A percentile compares a stretch with the other conserved stretches of the same genome.
Conservation (phyloP, 345 rosid genomes). For the Brassica carinata region DNA sequence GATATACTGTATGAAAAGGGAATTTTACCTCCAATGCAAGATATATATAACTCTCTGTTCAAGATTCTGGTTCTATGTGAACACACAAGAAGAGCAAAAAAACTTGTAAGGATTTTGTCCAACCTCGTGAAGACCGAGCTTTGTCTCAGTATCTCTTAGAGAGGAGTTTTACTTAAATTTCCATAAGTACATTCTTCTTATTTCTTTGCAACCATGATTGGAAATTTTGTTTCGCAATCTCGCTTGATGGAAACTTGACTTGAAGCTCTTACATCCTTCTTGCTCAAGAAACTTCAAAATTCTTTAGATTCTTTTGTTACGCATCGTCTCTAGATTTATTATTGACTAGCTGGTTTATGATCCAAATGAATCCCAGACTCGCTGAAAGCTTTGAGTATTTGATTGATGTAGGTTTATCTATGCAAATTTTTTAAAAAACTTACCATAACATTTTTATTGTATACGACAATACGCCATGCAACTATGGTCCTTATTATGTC, state of each 20-base stretch:
- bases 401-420: neutral
- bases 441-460: neutral
- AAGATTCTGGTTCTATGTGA: neutral
- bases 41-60: neutral
- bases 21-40: constrained; percentile 11
- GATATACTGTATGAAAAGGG: neutral
- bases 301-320: neutral
- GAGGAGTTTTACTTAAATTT: neutral
- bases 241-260: neutral
- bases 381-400: neutral
- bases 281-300: neutral
- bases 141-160: neutral
- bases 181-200: neutral
- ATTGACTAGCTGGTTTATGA: neutral
- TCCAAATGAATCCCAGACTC: neutral
- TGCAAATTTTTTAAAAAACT: neutral
- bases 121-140: neutral
- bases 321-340: neutral
- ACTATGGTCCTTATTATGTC: neutral
- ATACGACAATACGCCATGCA: neutral
- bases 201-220: neutral
- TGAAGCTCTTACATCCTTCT: neutral
- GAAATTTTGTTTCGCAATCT: neutral
- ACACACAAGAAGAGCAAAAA: neutral
- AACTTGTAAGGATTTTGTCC: neutral